Evolutionary conservation across 164 flowering plant species (phyloP).

Genomic region (Houttuynia cordata): DNA sequence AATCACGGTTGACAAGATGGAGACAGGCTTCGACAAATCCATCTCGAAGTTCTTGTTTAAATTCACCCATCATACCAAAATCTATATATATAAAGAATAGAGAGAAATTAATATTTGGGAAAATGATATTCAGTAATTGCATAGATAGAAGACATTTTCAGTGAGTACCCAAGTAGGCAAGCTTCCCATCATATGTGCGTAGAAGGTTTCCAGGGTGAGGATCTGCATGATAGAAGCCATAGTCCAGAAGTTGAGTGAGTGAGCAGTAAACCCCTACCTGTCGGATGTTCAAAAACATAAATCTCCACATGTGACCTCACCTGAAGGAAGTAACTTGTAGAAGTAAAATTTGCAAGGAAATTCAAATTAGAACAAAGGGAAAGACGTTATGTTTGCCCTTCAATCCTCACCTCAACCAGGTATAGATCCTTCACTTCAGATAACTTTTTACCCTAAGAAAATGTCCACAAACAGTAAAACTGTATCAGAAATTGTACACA

Average conservation of each 20-base stretch:
- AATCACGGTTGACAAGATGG: slow-evolving; percentile 95
- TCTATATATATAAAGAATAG: slow-evolving; percentile 33
- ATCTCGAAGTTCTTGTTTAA: slow-evolving; percentile 76
- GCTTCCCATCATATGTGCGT: slow-evolving; percentile 79
- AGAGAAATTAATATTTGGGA: neutral
- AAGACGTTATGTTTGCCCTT: neutral
- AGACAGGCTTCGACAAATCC: slow-evolving; percentile 97
- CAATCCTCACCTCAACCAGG: slow-evolving; percentile 62
- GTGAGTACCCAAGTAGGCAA: slow-evolving; percentile 88
- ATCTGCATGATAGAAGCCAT: slow-evolving; percentile 98
- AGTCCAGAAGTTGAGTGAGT: slow-evolving; percentile 88
- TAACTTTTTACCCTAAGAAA: slow-evolving; percentile 64
- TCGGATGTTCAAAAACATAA: slow-evolving; percentile 11
- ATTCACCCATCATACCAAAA: slow-evolving; percentile 99
- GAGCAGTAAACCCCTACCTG: slow-evolving; percentile 97
- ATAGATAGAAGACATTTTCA: neutral
- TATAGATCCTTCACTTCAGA: slow-evolving; percentile 81
- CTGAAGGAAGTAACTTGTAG: neutral
- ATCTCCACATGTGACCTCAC: neutral
- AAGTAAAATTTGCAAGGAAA: too few relatives aligned
- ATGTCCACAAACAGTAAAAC: slow-evolving; percentile 5
- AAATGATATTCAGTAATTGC: neutral
- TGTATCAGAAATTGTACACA: slow-evolving; percentile 5
- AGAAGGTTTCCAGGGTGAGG: slow-evolving; percentile 98
- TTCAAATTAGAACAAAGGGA: neutral